Conservation (phyloP, 768 basidiomycete species). For the Leccinum aurantiacum region DNA sequence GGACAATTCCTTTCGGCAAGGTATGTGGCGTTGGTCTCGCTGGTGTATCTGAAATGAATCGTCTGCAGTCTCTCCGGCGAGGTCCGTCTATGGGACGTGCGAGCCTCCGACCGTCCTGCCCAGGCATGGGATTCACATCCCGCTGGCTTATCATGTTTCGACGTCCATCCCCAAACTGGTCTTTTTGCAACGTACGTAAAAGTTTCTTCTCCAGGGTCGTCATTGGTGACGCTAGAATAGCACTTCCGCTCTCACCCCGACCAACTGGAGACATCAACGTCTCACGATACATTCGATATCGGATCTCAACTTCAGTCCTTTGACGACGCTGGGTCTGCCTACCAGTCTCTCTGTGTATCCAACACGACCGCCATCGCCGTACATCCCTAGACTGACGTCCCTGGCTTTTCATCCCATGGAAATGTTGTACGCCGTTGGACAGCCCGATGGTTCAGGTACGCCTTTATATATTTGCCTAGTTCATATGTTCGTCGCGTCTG, state of each 20-base stretch:
- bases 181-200: slow-evolving; percentile 80
- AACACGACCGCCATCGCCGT: slow-evolving; percentile 57
- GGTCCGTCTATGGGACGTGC: slow-evolving; percentile 89
- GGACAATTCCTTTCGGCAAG: slow-evolving; percentile 83
- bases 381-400: slow-evolving; percentile 61
- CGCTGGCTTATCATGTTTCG: slow-evolving; percentile 78
- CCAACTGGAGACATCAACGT: slow-evolving; percentile 67
- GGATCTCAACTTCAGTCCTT: slow-evolving; percentile 25
- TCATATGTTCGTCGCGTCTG: slow-evolving; percentile 1
- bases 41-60: not conserved
- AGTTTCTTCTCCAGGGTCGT: not conserved
- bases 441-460: slow-evolving; percentile 65
- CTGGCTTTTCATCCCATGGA: slow-evolving; percentile 83
- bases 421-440: slow-evolving; percentile 78
- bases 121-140: slow-evolving; percentile 65
- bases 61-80: slow-evolving; percentile 76
- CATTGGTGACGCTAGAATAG: slow-evolving; percentile 32
- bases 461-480: not conserved
- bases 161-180: slow-evolving; percentile 78
- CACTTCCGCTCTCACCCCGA: slow-evolving; percentile 57
- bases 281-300: slow-evolving; percentile 59
- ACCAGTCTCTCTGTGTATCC: slow-evolving; percentile 58
- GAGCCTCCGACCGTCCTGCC: slow-evolving; percentile 57
- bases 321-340: slow-evolving; percentile 47
- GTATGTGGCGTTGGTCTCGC: slow-evolving; percentile 41